phyloP scores from a whole-genome alignment of 495 filamentous ascomycete genomes.

The Glonium stellatum region DNA sequence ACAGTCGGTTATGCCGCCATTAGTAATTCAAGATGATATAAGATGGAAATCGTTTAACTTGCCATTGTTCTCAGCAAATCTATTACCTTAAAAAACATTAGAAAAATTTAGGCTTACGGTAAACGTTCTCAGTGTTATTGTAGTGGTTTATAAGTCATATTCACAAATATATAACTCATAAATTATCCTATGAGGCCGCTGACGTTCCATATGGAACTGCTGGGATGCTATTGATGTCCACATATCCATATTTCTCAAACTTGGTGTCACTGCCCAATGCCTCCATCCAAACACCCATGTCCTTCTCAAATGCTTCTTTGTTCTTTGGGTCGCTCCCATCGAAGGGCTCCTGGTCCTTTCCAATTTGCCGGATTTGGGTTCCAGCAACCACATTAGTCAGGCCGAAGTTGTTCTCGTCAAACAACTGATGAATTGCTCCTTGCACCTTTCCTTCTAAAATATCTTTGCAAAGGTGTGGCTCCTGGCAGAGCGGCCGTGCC shows the following conservation, averaged over 20 bases:
- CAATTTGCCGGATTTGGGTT: conserved; percentile 48
- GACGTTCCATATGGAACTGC: conserved; percentile 32
- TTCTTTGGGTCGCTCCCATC: conserved; percentile 44
- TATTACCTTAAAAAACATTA: too few species aligned
- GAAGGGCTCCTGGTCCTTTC: conserved; percentile 47
- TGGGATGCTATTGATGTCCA: conserved; percentile 35
- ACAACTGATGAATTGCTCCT: conserved; percentile 13
- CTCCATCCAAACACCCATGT: conserved; percentile 37
- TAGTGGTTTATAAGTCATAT: too few species aligned
- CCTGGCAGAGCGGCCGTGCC: conserved; percentile 15
- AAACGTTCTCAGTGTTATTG: too few species aligned
- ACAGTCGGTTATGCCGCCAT: too few species aligned
- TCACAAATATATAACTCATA: too few species aligned
- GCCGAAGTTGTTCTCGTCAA: conserved; percentile 35
- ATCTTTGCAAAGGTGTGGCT: conserved; percentile 15
- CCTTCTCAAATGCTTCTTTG: conserved; percentile 38
- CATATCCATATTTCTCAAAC: conserved; percentile 36
- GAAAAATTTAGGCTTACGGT: too few species aligned
- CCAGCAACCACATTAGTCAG: conserved; percentile 43
- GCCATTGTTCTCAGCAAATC: too few species aligned
- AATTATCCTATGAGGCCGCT: too few species aligned
- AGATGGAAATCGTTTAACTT: too few species aligned
- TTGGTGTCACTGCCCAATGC: conserved; percentile 36
- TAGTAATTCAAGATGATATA: too few species aligned
- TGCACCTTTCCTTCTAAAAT: conserved; percentile 15